Conservation (phyloP, 495 filamentous ascomycete genomes). For the Penicillium arizonense region DNA sequence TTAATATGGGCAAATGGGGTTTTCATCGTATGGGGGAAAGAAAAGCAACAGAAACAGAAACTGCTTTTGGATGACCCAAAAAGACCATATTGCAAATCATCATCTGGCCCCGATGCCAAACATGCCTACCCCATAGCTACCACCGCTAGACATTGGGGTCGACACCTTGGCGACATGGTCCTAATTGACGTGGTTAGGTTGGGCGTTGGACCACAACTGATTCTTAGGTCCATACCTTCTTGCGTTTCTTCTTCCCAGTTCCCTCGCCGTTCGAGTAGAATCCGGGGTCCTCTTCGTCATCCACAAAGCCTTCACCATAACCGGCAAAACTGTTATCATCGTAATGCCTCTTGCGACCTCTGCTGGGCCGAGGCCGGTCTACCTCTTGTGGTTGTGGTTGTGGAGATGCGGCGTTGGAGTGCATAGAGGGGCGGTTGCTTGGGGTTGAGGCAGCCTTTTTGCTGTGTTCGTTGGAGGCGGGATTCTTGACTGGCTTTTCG, state of each 20-base stretch:
- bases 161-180: slow-evolving; percentile 46
- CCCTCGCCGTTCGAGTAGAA: slow-evolving; percentile 48
- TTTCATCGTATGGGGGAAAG: slow-evolving; percentile 17
- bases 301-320: slow-evolving; percentile 63
- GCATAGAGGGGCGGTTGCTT: slow-evolving; percentile 25
- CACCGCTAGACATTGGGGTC: slow-evolving; percentile 40
- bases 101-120: slow-evolving; percentile 50
- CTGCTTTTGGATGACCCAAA: slow-evolving; percentile 22
- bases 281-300: slow-evolving; percentile 56
- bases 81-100: slow-evolving; percentile 18
- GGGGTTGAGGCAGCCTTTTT: slow-evolving; percentile 40
- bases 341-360: slow-evolving; percentile 66
- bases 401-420: slow-evolving; percentile 31
- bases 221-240: slow-evolving; percentile 43
- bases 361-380: slow-evolving; percentile 52
- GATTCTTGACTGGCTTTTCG: slow-evolving; percentile 48
- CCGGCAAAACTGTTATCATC: slow-evolving; percentile 67
- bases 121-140: slow-evolving; percentile 49
- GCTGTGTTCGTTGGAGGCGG: slow-evolving; percentile 23
- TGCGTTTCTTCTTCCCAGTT: slow-evolving; percentile 47
- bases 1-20: slow-evolving; percentile 4
- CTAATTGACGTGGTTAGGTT: slow-evolving; percentile 21
- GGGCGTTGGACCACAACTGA: slow-evolving; percentile 2
- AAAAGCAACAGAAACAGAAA: slow-evolving; percentile 12
- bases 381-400: slow-evolving; percentile 31